Evolutionary conservation across 2,329 filamentous ascomycete genomes (phyloP).

Genomic region (Penicillium sp.): DNA sequence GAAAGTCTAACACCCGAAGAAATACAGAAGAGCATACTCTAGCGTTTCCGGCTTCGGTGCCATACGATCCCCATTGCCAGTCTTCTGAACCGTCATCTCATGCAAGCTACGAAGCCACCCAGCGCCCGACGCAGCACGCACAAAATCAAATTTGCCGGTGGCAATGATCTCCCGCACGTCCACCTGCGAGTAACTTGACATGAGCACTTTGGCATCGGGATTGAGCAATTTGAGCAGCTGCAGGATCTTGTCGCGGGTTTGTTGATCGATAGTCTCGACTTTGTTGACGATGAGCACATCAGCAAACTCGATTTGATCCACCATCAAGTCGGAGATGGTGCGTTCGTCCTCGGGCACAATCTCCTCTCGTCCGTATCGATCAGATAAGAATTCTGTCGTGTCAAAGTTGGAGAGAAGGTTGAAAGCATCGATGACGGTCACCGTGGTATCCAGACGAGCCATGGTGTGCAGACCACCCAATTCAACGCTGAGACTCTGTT

Average conservation of each 20-base stretch:
- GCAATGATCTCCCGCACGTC: constrained; percentile 59
- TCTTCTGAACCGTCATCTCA: constrained; percentile 59
- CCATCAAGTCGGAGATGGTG: constrained; percentile 68
- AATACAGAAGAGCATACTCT: constrained; percentile 44
- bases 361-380: constrained; percentile 54
- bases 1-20: no score
- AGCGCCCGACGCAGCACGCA: constrained; percentile 57
- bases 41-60: constrained; percentile 65
- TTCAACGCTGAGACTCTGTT: constrained; percentile 37
- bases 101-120: constrained; percentile 67
- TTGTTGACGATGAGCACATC: constrained; percentile 70
- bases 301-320: constrained; percentile 72
- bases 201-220: constrained; percentile 58
- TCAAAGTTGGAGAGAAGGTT: constrained; percentile 67
- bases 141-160: constrained; percentile 59
- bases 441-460: constrained; percentile 63
- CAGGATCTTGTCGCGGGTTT: constrained; percentile 45
- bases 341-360: constrained; percentile 63
- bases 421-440: constrained; percentile 68
- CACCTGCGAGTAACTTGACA: constrained; percentile 55
- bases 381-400: constrained; percentile 61
- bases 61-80: constrained; percentile 49
- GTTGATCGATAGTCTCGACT: constrained; percentile 53
- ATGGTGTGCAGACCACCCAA: constrained; percentile 61
- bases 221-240: constrained; percentile 58